Evolutionary conservation across 345 rosid species (phyloP), one percentile per base, ranked within the genome.

Genomic region (Anacardium occidentale): DNA sequence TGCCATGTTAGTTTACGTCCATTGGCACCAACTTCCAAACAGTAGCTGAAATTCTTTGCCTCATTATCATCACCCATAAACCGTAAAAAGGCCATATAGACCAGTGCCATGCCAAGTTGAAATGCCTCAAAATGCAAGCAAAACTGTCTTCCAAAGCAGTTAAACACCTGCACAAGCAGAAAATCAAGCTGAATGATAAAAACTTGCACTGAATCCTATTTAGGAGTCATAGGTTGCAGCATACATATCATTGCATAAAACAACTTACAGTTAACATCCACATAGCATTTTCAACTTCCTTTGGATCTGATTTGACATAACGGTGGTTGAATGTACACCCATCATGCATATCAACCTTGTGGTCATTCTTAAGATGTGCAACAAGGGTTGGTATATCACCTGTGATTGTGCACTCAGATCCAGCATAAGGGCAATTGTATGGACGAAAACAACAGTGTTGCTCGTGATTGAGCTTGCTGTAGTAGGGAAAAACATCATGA

Each of bases 71-170:
- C 97, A 13, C 98, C 97, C 98, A 94, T 94, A 64, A 94, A 94
- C 44, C 96, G 83, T 64, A 93, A 64, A 76, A 93, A 93, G 47
- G 98, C 94, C 90, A 93, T 93, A 80, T 91, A 93, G 15, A 94
- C 96, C 9, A 92, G 96, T 26, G 93, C 86, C 82, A 78, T 78
- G 52, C 94, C 97, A 4, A 91, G 81, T 83, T 88, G 96, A 78
- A 94, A 91, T 10, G 96, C 98, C 86, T 94, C 98, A 60, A 94
- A 94, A 80, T 94, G 97, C 66, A 94, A 85, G 77, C 97, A 94
- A 82, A 94, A 94, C 53, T 91, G 94, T 70, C 90, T 85, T 58
- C 97, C 96, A n/a, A 86, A 91, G 79, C 98, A 91, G 83, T 88
- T 90, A 81, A 94, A 93, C 32, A 93, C 96, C 97, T 91, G 80